Evolutionary conservation across 2,329 filamentous ascomycete genomes (phyloP).

Genomic region (Pestalotiopsis fici): DNA sequence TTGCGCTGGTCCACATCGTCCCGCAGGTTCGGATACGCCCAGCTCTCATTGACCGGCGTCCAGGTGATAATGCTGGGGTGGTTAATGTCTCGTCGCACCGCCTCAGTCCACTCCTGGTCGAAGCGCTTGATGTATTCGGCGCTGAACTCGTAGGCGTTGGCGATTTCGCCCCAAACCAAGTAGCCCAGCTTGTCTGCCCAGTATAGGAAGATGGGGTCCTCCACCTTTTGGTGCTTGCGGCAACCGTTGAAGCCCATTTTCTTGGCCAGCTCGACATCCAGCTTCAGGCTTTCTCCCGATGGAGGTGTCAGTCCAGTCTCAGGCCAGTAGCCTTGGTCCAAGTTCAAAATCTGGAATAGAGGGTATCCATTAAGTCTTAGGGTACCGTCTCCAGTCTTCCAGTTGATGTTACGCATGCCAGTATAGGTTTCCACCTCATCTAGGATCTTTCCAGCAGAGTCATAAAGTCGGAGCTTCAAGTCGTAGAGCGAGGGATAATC

Average conservation of each 20-base stretch:
- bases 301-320: conserved; percentile 62
- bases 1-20: conserved; percentile 60
- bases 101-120: conserved; percentile 65
- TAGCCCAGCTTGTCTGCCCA: conserved; percentile 63
- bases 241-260: conserved; percentile 66
- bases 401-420: conserved; percentile 62
- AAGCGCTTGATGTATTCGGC: conserved; percentile 60
- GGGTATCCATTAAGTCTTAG: conserved; percentile 61
- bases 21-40: conserved; percentile 63
- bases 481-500: conserved; percentile 59
- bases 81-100: conserved; percentile 65
- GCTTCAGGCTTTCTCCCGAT: conserved; percentile 41
- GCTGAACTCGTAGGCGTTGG: conserved; percentile 65
- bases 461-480: conserved; percentile 52
- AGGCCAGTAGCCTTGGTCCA: conserved; percentile 68
- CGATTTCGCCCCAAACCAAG: conserved; percentile 66
- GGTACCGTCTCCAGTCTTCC: conserved; percentile 57
- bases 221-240: conserved; percentile 66
- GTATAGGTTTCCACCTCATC: conserved; percentile 62
- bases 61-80: conserved; percentile 65
- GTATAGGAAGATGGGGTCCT: conserved; percentile 62
- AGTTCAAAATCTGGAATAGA: conserved; percentile 60
- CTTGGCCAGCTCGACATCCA: conserved; percentile 58
- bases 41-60: conserved; percentile 67
- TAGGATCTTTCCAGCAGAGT: conserved; percentile 38